Base-by-base conservation (phyloP, 108 stramenopile species). In the Stephanodiscus triporus region DNA sequence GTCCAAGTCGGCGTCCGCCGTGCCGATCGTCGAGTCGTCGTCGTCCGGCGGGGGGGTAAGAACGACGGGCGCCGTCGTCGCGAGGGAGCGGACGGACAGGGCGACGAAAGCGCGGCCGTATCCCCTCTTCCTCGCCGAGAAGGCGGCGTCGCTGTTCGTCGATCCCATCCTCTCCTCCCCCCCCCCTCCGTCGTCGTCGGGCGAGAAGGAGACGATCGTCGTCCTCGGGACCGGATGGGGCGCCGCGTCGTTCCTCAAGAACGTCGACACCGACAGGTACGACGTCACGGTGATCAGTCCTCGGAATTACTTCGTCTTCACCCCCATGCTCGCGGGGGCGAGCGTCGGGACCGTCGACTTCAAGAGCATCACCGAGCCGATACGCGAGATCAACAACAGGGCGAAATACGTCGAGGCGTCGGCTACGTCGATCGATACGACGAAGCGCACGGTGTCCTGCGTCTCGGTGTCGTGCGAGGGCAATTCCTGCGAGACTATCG, bases 311-410 rank as follows among this genome's bases (percentile, higher is more conserved):
- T 97, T 98, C 66, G 80, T 97, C 9, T 97, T 97, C 72, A 98
- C 97, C 0, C 97, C 97, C 60, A 97, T 98, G 97, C 80, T 98
- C 30, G 97, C 97, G n/a, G 96, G 95, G 20, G 89, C 95, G 10
- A 86, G 86, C 48, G 97, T 95, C 27, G 98, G 98, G 6, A 96
- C 96, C 0, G 97, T 98, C 32, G 97, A 98, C 48, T 97, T 79
- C 82, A 68, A 88, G 65, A 89, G 86, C 72, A 98, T 98, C 74
- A 92, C 89, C 1, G 93, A 96, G 75, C 91, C 97, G 19, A 85
- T 98, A 67, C 94, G 97, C n/a, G 81, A 89, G 77, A 88, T 97
- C 55, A 98, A 96, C 75, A 68, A 72, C n/a, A 75, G 90, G 30
- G 92, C 84, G 0, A 77, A 87, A 29, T 98, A 88, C 77, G 70